phyloP scores from a whole-genome alignment of 192 early-diverging fungal species.

The Pilobolus umbonatus region DNA sequence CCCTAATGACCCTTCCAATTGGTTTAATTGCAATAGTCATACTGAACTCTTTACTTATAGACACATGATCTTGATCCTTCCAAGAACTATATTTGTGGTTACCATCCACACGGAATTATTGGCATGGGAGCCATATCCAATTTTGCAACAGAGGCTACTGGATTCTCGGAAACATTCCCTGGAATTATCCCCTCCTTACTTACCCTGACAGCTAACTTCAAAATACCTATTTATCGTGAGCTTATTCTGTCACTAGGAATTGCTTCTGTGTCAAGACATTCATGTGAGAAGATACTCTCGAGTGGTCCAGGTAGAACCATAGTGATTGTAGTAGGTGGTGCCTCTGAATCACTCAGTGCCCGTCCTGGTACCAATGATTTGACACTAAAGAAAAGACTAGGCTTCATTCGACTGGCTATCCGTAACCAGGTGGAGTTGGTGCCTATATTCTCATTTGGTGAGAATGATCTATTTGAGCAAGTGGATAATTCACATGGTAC shows the following conservation, averaged over 20 bases:
- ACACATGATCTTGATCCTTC: constrained; percentile 25
- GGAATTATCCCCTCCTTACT: constrained; percentile 74
- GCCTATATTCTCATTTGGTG: constrained; percentile 90
- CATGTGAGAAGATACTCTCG: constrained; percentile 70
- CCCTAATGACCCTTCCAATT: too few relatives aligned
- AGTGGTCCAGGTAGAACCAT: constrained; percentile 60
- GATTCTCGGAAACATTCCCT: constrained; percentile 68
- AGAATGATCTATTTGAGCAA: constrained; percentile 86
- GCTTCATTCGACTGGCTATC: constrained; percentile 91
- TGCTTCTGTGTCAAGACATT: constrained; percentile 72
- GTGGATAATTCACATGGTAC: constrained; percentile 60
- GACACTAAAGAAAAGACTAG: constrained; percentile 70
- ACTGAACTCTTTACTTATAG: too few relatives aligned
- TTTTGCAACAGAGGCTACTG: constrained; percentile 76
- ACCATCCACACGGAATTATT: constrained; percentile 91
- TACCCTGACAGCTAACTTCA: constrained; percentile 81
- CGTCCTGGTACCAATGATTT: constrained; percentile 59
- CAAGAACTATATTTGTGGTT: constrained; percentile 40
- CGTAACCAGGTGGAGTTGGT: constrained; percentile 69
- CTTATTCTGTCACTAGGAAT: constrained; percentile 73
- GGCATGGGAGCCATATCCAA: constrained; percentile 74
- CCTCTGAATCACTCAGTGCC: constrained; percentile 73
- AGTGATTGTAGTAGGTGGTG: constrained; percentile 89
- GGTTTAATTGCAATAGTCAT: too few relatives aligned
- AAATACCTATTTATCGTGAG: constrained; percentile 85